Evolutionary conservation across 2,329 filamentous ascomycete species (phyloP), one percentile per base, ranked within the genome.

Genomic region (Xylariomycetidae sp.): DNA sequence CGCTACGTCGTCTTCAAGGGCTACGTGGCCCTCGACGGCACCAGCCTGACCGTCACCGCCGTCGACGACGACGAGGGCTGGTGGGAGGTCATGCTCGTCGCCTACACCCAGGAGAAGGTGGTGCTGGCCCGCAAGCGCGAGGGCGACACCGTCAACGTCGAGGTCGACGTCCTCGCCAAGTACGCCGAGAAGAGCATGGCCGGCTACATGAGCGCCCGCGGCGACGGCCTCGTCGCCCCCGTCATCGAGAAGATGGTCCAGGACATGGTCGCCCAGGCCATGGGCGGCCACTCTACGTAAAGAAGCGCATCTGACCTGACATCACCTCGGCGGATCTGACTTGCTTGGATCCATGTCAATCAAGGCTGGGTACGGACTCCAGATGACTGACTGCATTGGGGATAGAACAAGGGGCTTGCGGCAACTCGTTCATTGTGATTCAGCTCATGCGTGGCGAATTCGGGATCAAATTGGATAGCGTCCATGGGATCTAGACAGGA

Each of bases 81-180:
- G 59, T 95, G 82, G 76, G 92, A 96, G 72, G 83, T 98, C 31
- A 98, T 98, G 92, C 70, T 98, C 41, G 95, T 98, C 58, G 76
- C 85, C 7, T 98, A 98, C 61, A 95, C 92, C 9, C 92, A 96
- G 66, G 86, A 90, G 61, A 85, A 85, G 60, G 81, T 98, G 12
- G 82, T 94, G 12, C 79, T 87, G 43, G 85, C 85, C 3, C 68
- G 67, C 32, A 95, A 95, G 74, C 69, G 74, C 60, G 64, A 73
- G 19, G 88, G 89, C 3, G 86, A 94, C 5, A 74, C 79, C 31
- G 85, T 95, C 40, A 95, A 95, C 54, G 76, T 95, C 22, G 89
- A 95, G 68, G 90, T 95, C 34, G 89, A 95, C 57, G 86, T 94
- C 67, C 72, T 81, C 64, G 77, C 76, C 32, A 90, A 90, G 65